Base-by-base conservation (phyloP, 75 land plant genomes). In the Selaginella tamariscina region DNA sequence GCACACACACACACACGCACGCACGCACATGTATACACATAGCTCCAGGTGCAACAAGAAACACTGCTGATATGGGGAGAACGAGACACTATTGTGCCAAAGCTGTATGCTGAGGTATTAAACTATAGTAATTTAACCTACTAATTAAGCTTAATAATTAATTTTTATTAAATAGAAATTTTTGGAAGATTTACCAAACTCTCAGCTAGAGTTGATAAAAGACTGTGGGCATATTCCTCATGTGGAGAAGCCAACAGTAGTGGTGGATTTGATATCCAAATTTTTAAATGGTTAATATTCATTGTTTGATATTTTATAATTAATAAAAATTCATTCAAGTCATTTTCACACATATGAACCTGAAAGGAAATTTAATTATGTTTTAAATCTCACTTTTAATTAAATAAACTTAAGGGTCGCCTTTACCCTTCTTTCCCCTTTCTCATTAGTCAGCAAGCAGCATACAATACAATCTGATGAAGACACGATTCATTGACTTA, bases 41-140 rank as follows among this genome's bases (percentile, higher is more conserved):
- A 15, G 76, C 26, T 75, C 66, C 76, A 93, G 96, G 78, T 89
- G 26, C 71, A 77, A 30, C 85, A 89, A 55, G 80, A 85, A 66
- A 82, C 88, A 20, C 88, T 93, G 9, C 81, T 93, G 54, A 89
- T 93, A 64, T 93, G 98, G 98, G 98, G 98, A 33, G 91, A 93
- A 69, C 70, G 81, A 68, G 98, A 93, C 71, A 79, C 69, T 32
- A 80, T 93, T 21, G 68, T 93, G 59, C 82, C 81, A 76, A 86
- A 59, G 70, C 69, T 70, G 32, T 75, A 79, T 65, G 88, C 81
- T 28, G 66, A 79, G 80, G 98, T 93, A 49, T 79, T 79, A 24
- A 31, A 30, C 21, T 15, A 5, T 39, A 5, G 5, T 39, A 39
- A 5, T 39, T 39, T 39, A 5, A 5, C 5, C 49, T 39, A 5